Conservation (phyloP, 495 filamentous ascomycete genomes). For the Penicillium angulare region DNA sequence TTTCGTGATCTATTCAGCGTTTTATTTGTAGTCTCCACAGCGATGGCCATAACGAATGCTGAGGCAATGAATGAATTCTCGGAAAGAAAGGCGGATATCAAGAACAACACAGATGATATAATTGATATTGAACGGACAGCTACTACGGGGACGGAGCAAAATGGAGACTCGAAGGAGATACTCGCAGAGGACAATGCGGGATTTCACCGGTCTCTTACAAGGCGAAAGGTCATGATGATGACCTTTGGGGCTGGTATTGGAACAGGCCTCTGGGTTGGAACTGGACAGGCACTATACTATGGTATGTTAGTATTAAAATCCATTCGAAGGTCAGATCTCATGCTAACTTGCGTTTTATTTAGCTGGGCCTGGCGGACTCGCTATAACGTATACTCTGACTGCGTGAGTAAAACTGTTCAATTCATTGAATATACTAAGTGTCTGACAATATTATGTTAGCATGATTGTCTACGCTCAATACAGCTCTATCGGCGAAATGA, state of each 20-base stretch:
- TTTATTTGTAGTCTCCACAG: not conserved
- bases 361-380: slow-evolving; percentile 29
- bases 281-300: slow-evolving; percentile 26
- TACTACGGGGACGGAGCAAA: slow-evolving; percentile 12
- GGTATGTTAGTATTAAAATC: slow-evolving; percentile 17
- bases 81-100: slow-evolving; percentile 3
- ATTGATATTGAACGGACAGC: slow-evolving; percentile 17
- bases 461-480: slow-evolving; percentile 30
- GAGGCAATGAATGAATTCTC: not conserved
- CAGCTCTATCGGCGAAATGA: slow-evolving; percentile 31
- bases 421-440: not conserved
- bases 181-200: slow-evolving; percentile 14
- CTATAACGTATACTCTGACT: slow-evolving; percentile 27
- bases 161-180: slow-evolving; percentile 14
- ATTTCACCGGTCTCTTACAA: slow-evolving; percentile 27
- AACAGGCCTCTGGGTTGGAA: slow-evolving; percentile 27
- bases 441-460: slow-evolving; percentile 6
- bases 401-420: slow-evolving; percentile 14
- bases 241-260: slow-evolving; percentile 33
- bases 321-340: too few species aligned
- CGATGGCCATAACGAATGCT: slow-evolving; percentile 6
- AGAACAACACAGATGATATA: not conserved
- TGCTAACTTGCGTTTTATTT: too few species aligned
- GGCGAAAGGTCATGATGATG: slow-evolving; percentile 35
- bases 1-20: not conserved